A percentile compares a stretch with the other conserved stretches of the same genome.
These are phyloP conservation scores for Leucogyrophana mollusca DNA, from an alignment of 768 basidiomycete species.

Conservation along the genomic window DNA sequence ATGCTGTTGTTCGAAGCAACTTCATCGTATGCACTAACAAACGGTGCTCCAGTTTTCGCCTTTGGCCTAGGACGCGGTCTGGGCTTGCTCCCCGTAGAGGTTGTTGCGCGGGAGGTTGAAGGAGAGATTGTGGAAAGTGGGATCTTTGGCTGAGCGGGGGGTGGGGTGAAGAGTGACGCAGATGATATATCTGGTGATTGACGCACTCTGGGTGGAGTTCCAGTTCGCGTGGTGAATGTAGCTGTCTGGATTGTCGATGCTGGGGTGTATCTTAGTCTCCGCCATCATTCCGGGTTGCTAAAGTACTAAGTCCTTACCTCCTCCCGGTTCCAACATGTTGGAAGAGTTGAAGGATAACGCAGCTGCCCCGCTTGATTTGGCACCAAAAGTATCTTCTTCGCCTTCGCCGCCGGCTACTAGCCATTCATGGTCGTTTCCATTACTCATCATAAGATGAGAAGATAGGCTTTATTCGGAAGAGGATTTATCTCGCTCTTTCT, in stretches of 20 bases:
- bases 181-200: constrained; percentile 5
- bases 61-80: constrained; percentile 33
- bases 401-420: constrained; percentile 52
- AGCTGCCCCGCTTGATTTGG: neutral
- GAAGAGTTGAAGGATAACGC: neutral
- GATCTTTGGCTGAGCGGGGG: neutral
- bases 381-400: constrained; percentile 18
- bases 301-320: constrained; percentile 9
- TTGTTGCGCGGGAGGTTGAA: constrained; percentile 4
- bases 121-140: constrained; percentile 13
- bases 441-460: no score
- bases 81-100: constrained; percentile 9
- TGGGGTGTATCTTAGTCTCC: neutral
- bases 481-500: no score
- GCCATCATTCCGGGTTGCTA: neutral
- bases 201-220: constrained; percentile 13
- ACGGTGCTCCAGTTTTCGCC: constrained; percentile 13
- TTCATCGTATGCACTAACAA: constrained; percentile 9
- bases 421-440: constrained; percentile 32
- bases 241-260: constrained; percentile 20
- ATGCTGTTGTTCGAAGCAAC: constrained; percentile 6
- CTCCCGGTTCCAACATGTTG: neutral
- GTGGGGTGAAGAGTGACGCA: constrained; percentile 29
- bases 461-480: no score
- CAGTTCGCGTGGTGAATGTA: constrained; percentile 11